Conservation (phyloP, 305 asterid species). For the Fraxinus baroniana region DNA sequence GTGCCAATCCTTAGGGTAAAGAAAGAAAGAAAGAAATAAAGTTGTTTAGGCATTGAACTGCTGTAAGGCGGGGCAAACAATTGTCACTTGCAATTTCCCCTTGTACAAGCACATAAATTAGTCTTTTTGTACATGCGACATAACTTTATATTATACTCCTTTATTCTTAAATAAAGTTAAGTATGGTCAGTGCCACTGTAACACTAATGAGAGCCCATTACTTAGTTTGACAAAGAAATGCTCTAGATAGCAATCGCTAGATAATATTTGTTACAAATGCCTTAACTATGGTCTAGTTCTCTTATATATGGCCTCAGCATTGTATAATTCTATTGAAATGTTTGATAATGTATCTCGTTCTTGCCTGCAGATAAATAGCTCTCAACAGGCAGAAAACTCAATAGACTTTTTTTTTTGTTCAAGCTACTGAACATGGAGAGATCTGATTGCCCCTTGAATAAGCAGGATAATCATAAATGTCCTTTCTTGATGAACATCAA, state of each 20-base stretch:
- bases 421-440: slow-evolving; percentile 45
- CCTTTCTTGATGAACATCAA: slow-evolving; percentile 77
- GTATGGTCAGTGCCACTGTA: not conserved
- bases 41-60: not conserved
- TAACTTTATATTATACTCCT: not conserved
- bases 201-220: not conserved
- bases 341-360: not conserved
- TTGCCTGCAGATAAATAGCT: slow-evolving; percentile 36
- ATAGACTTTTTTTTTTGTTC: slow-evolving; percentile 50
- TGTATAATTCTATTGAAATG: not conserved
- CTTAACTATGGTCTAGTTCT: not conserved
- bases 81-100: not conserved
- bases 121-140: not conserved
- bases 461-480: slow-evolving; percentile 59
- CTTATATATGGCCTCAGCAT: not conserved
- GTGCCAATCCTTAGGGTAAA: not conserved
- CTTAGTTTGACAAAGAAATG: not conserved
- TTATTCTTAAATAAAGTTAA: not conserved
- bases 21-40: not conserved
- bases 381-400: slow-evolving; percentile 26
- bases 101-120: not conserved
- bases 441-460: slow-evolving; percentile 46
- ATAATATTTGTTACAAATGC: slow-evolving; percentile 1
- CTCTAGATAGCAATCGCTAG: not conserved
- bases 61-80: not conserved